phyloP scores from a whole-genome alignment of 2,329 filamentous ascomycete species.

The Canariomyces notabilis region DNA sequence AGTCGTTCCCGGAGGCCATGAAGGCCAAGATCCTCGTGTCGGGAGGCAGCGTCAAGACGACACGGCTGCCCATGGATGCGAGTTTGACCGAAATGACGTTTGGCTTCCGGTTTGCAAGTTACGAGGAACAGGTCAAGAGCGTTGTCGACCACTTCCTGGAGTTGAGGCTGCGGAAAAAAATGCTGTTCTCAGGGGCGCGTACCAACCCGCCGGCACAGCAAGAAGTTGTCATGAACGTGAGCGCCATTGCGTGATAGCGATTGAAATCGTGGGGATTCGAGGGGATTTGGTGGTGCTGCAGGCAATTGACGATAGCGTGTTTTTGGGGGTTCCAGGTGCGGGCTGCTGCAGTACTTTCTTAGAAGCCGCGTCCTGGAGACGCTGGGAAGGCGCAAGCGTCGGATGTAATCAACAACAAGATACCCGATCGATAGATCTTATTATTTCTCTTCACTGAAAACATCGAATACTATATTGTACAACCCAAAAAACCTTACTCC shows the following conservation, averaged over 20 bases:
- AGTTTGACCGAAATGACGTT: constrained; percentile 27
- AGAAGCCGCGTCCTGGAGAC: background rate
- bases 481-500: too few species aligned
- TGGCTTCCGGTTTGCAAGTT: constrained; percentile 25
- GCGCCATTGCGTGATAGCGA: constrained; percentile 4
- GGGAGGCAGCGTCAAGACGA: constrained; percentile 23
- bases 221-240: constrained; percentile 13
- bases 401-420: background rate
- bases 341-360: background rate
- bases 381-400: constrained; percentile 1
- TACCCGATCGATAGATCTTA: constrained; percentile 1
- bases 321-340: too few species aligned
- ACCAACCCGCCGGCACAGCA: background rate
- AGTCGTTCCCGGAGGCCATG: constrained; percentile 27
- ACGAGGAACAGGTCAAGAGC: constrained; percentile 29
- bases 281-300: too few species aligned
- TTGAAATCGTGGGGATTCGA: background rate
- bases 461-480: too few species aligned
- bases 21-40: constrained; percentile 26
- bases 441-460: background rate
- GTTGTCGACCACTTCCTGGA: constrained; percentile 27
- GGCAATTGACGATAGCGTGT: background rate
- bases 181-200: constrained; percentile 2
- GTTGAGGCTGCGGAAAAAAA: constrained; percentile 16
- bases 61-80: constrained; percentile 26